Conservation (phyloP, 257 asterid genomes). For the Catharanthus roseus region DNA sequence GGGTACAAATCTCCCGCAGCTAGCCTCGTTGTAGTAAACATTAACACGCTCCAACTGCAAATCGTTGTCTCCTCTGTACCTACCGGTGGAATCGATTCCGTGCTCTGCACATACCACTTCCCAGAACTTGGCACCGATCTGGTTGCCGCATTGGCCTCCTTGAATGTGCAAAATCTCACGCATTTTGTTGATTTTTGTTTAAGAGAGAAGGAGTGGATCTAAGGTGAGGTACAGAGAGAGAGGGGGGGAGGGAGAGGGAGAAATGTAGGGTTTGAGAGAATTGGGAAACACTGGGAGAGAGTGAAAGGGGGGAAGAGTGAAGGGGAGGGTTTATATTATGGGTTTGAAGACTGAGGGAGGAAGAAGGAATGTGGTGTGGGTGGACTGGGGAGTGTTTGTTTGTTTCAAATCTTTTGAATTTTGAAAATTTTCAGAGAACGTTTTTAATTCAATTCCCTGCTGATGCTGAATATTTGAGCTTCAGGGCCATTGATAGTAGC, state of each 20-base stretch:
- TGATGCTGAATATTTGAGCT: too few relatives aligned
- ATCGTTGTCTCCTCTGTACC: conserved; percentile 62
- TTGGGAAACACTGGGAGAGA: background rate
- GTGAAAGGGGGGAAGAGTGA: too few relatives aligned
- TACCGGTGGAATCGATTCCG: conserved; percentile 67
- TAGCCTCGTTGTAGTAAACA: conserved; percentile 71
- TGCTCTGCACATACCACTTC: conserved; percentile 67
- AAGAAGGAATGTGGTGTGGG: too few relatives aligned
- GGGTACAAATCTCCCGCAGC: conserved; percentile 73
- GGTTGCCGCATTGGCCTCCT: conserved; percentile 86
- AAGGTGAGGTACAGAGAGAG: background rate
- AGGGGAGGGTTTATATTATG: background rate
- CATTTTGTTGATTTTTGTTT: conserved; percentile 24
- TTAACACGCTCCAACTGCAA: conserved; percentile 70
- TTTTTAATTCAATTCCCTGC: background rate
- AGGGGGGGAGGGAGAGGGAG: too few relatives aligned
- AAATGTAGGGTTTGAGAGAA: background rate
- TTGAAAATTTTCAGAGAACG: background rate
- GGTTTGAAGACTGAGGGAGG: background rate
- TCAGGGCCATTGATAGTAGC: too few relatives aligned
- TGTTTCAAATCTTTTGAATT: conserved; percentile 2
- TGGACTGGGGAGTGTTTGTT: background rate
- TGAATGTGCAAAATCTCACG: conserved; percentile 82
- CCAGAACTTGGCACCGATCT: conserved; percentile 75
- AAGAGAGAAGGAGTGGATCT: background rate